These are phyloP conservation scores for Articulospora tetracladia DNA, from an alignment of 495 filamentous ascomycete genomes.

Conservation along the genomic window DNA sequence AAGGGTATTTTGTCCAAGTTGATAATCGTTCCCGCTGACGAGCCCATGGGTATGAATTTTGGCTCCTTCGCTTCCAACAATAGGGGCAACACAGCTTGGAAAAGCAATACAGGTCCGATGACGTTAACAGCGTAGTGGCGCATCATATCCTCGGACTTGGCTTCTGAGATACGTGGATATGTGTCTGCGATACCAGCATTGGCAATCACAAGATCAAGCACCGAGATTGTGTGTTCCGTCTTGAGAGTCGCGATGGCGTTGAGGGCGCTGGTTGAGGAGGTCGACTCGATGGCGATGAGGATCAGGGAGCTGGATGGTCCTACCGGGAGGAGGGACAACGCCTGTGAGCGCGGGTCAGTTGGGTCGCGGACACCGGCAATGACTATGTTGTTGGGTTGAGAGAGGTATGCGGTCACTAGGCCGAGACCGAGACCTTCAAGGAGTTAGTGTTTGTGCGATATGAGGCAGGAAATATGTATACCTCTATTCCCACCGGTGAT, in stretches of 20 bases:
- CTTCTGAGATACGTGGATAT: constrained; percentile 14
- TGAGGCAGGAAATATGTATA: neutral
- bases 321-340: constrained; percentile 27
- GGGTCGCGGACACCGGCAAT: constrained; percentile 43
- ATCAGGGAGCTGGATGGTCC: constrained; percentile 33
- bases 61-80: constrained; percentile 15
- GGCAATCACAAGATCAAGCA: constrained; percentile 48
- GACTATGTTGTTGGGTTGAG: constrained; percentile 41
- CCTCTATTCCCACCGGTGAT: constrained; percentile 8
- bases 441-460: neutral
- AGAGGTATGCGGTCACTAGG: constrained; percentile 34
- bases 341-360: constrained; percentile 11
- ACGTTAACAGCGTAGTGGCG: constrained; percentile 38
- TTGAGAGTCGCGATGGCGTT: constrained; percentile 27
- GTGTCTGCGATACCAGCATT: constrained; percentile 39
- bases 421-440: neutral
- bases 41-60: neutral
- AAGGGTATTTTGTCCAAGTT: constrained; percentile 23
- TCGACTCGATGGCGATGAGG: constrained; percentile 39
- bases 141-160: constrained; percentile 27
- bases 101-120: constrained; percentile 33
- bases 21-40: constrained; percentile 27
- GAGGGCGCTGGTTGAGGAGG: constrained; percentile 23
- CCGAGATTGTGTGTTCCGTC: constrained; percentile 28
- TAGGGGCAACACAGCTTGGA: constrained; percentile 34